Conservation (phyloP, 208 protist species). For the Trichomonas tenax region DNA sequence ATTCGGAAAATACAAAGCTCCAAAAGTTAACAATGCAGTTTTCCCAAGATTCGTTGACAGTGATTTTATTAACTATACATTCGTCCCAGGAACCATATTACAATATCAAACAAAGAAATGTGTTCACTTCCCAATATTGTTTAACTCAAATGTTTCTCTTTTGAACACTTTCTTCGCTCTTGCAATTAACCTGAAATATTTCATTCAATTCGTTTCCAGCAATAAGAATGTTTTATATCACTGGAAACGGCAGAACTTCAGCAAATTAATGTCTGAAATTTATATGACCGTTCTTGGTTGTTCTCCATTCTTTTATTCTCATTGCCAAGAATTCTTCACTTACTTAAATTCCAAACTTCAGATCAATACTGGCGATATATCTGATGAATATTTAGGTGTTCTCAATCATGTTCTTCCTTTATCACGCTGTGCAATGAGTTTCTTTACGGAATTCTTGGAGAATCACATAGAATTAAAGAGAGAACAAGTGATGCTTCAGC, state of each 20-base stretch:
- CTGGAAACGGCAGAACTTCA: neutral
- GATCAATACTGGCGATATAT: neutral
- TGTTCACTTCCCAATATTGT: neutral
- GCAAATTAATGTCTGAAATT: neutral
- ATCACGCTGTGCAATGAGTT: neutral
- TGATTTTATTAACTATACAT: neutral
- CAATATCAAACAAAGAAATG: neutral
- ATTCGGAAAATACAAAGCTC: neutral
- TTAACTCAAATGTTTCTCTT: neutral
- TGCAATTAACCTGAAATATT: neutral
- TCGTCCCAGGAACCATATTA: neutral
- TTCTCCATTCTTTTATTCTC: neutral
- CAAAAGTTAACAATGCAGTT: neutral
- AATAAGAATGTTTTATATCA: neutral
- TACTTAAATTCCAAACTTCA: neutral
- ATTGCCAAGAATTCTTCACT: neutral
- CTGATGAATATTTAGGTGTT: neutral
- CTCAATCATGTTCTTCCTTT: neutral
- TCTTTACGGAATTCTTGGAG: neutral
- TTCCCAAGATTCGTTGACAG: neutral
- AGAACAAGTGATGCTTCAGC: neutral
- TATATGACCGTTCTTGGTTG: neutral
- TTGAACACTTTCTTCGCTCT: neutral
- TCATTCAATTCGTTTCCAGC: neutral
- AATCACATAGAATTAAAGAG: neutral